A percentile compares a stretch with the other conserved stretches of the same genome.
phyloP scores from a whole-genome alignment of 345 rosid genomes.

The Passiflora organensis region DNA sequence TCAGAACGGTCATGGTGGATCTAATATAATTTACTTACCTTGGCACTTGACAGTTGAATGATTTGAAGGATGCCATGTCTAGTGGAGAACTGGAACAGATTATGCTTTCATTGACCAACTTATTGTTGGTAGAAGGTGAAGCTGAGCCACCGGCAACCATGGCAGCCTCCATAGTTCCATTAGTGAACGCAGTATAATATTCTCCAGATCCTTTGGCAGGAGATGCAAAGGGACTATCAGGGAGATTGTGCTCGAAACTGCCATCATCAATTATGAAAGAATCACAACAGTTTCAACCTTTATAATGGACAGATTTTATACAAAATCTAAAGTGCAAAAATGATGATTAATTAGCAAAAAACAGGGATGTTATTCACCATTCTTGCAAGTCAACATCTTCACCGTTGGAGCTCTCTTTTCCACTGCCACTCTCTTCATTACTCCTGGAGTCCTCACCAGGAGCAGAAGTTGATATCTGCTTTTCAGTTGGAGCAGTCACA shows the following conservation, averaged over 20 bases:
- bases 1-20: no score
- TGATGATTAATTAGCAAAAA: not conserved
- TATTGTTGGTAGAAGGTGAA: conserved; percentile 40
- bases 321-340: not conserved
- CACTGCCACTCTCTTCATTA: conserved; percentile 30
- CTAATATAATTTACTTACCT: conserved; percentile 35
- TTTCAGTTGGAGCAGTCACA: conserved; percentile 17
- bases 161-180: conserved; percentile 23
- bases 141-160: conserved; percentile 29
- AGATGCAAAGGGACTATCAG: conserved; percentile 71
- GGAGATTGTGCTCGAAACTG: conserved; percentile 68
- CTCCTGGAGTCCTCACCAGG: conserved; percentile 24
- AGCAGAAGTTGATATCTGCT: conserved; percentile 15
- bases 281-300: no score
- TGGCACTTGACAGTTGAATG: conserved; percentile 76
- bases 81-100: conserved; percentile 34
- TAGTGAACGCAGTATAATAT: conserved; percentile 30
- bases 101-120: conserved; percentile 27
- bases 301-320: not conserved
- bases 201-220: conserved; percentile 31
- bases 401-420: conserved; percentile 29
- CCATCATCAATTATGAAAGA: not conserved
- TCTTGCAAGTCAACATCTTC: conserved; percentile 34
- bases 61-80: conserved; percentile 53
- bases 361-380: conserved; percentile 24